Evolutionary conservation across 371 early-diverging fungal species (phyloP).

Genomic region (Actinomucor elegans): DNA sequence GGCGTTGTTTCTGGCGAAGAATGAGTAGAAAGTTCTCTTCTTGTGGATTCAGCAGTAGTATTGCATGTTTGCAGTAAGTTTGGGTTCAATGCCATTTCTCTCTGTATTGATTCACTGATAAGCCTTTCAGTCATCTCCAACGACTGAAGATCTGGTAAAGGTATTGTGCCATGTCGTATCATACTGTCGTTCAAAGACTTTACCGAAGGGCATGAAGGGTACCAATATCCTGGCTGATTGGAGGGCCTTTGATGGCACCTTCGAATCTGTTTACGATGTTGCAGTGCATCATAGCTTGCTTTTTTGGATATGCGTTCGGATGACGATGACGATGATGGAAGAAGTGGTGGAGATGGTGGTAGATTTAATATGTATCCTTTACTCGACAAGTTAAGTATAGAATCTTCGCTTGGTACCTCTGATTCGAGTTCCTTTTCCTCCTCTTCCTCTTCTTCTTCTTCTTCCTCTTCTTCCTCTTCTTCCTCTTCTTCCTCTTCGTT

Average conservation of each 20-base stretch:
- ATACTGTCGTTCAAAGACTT: background rate
- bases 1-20: background rate
- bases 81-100: slow-evolving; percentile 13
- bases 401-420: too few relatives aligned
- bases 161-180: background rate
- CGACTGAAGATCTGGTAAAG: background rate
- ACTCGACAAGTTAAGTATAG: too few relatives aligned
- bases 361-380: too few relatives aligned
- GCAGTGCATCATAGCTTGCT: slow-evolving; percentile 9
- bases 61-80: background rate
- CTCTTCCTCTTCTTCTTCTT: too few relatives aligned
- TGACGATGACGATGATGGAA: background rate
- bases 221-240: slow-evolving; percentile 19
- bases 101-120: slow-evolving; percentile 11
- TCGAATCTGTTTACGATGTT: slow-evolving; percentile 10
- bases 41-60: background rate
- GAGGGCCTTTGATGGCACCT: background rate
- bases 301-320: slow-evolving; percentile 20
- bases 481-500: background rate
- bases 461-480: too few relatives aligned
- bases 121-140: slow-evolving; percentile 17
- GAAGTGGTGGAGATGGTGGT: background rate
- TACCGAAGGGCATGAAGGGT: slow-evolving; percentile 3
- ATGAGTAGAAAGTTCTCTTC: background rate
- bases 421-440: too few relatives aligned